Conservation (phyloP, 2,329 filamentous ascomycete genomes). For the Cytospora leucostoma region DNA sequence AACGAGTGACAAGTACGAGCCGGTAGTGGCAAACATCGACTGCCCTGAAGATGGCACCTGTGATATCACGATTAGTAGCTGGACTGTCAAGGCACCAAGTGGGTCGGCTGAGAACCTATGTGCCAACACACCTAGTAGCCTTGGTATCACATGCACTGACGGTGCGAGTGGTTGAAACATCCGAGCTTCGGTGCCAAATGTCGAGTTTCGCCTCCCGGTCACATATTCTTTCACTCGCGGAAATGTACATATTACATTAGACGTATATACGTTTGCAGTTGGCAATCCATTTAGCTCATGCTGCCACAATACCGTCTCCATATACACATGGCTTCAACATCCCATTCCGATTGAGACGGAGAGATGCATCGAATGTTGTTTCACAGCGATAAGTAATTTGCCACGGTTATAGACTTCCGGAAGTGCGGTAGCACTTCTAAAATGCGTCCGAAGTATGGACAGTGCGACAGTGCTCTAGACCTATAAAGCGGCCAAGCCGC, state of each 20-base stretch:
- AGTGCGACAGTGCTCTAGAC: no score
- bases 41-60: conserved; percentile 43
- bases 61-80: conserved; percentile 38
- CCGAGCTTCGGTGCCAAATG: background rate
- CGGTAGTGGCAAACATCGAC: conserved; percentile 40
- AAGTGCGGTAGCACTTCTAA: no score
- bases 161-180: conserved; percentile 17
- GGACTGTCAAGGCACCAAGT: conserved; percentile 38
- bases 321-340: background rate
- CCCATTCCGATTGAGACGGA: no score
- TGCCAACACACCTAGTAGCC: conserved; percentile 19
- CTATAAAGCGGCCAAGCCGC: no score
- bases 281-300: background rate
- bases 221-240: background rate
- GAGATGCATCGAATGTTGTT: no score
- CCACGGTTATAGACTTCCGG: no score
- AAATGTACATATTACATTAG: background rate
- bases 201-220: background rate
- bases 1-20: conserved; percentile 41
- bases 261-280: background rate
- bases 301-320: background rate
- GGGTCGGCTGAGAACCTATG: conserved; percentile 29
- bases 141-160: conserved; percentile 22
- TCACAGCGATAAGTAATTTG: no score
- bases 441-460: no score